A percentile compares a stretch with the other conserved stretches of the same genome.
Conservation (phyloP, 2,329 filamentous ascomycete species). For the Pseudogymnoascus sp. region DNA sequence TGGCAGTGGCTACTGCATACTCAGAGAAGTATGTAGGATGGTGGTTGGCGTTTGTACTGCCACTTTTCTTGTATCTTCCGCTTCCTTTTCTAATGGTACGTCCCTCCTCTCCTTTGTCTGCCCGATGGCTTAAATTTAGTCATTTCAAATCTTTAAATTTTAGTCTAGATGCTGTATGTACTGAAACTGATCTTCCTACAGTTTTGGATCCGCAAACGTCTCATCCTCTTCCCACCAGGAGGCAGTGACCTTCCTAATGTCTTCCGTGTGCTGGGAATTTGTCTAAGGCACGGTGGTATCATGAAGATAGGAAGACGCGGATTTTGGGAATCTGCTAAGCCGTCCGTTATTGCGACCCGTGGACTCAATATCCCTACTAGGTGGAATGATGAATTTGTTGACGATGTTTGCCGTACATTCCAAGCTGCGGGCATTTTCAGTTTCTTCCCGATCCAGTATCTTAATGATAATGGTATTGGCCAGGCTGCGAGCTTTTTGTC, state of each 20-base stretch:
- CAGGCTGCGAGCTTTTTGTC: constrained; percentile 73
- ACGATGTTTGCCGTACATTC: constrained; percentile 64
- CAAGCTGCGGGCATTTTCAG: constrained; percentile 62
- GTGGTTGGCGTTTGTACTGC: constrained; percentile 64
- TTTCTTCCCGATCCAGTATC: constrained; percentile 40
- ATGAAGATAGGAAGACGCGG: constrained; percentile 44
- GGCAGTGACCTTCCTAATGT: constrained; percentile 67
- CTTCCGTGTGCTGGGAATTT: constrained; percentile 51
- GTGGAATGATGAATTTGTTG: constrained; percentile 75
- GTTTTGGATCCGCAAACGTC: constrained; percentile 50
- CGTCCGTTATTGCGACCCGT: constrained; percentile 49
- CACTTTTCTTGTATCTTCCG: constrained; percentile 57
- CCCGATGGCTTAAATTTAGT: background rate
- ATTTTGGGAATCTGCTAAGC: constrained; percentile 62
- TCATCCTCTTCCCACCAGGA: constrained; percentile 58
- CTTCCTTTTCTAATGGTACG: constrained; percentile 47
- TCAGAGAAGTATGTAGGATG: constrained; percentile 44
- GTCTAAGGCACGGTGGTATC: constrained; percentile 56
- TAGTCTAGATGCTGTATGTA: constrained; percentile 17
- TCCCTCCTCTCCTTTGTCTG: constrained; percentile 21
- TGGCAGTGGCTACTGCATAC: constrained; percentile 39
- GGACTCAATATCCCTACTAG: constrained; percentile 45
- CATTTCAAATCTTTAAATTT: background rate
- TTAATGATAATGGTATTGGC: constrained; percentile 54
- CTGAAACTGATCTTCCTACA: constrained; percentile 33